Evolutionary conservation across 73 alveolate genomes (phyloP).

Genomic region (Symbiodinium natans): DNA sequence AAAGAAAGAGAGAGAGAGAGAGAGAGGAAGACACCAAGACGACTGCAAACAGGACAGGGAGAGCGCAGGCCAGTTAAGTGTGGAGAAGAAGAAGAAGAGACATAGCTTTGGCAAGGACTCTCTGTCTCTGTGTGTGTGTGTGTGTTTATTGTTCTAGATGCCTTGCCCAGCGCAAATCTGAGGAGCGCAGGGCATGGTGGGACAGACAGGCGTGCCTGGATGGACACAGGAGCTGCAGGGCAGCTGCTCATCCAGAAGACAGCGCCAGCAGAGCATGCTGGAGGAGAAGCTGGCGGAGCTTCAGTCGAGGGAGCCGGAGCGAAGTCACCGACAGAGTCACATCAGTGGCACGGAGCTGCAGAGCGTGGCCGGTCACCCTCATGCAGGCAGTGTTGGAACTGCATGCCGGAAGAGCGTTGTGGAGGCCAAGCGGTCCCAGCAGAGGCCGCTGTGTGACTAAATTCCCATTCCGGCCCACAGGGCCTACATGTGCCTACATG

Average conservation of each 20-base stretch:
- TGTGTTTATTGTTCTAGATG: neutral
- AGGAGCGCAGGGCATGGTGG: neutral
- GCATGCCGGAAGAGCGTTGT: neutral
- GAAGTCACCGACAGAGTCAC: neutral
- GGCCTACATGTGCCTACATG: neutral
- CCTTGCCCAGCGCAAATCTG: neutral
- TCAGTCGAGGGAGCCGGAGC: too few relatives aligned
- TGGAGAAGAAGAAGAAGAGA: too few relatives aligned
- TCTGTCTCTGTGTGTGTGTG: too few relatives aligned
- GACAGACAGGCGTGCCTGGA: neutral
- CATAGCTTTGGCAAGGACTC: too few relatives aligned
- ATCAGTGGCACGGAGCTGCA: neutral
- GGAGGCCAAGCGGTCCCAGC: neutral
- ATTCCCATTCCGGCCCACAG: neutral
- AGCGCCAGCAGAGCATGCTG: neutral
- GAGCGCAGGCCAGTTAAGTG: too few relatives aligned
- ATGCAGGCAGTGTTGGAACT: neutral
- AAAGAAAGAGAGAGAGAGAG: too few relatives aligned
- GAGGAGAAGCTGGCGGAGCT: slow-evolving; percentile 15
- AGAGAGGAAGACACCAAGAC: too few relatives aligned
- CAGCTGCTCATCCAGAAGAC: neutral
- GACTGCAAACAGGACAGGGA: too few relatives aligned
- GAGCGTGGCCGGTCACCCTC: neutral
- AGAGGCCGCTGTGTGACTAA: neutral
- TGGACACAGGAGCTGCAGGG: neutral